Base-by-base conservation (phyloP, 257 asterid genomes). In the Fraxinus excelsior region DNA sequence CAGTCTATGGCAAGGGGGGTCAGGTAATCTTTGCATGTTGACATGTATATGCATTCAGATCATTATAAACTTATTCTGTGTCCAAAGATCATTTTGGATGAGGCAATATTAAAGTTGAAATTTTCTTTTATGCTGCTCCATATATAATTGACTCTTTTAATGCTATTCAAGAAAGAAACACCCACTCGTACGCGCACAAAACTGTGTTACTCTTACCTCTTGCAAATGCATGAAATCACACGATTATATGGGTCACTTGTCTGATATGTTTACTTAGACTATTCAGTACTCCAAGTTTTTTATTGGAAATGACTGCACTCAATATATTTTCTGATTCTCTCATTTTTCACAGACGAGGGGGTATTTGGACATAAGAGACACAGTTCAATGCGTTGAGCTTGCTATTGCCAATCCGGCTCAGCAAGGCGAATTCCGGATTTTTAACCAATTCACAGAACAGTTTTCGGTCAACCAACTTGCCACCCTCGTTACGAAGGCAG, bases 1-100 rank as follows among this genome's bases (percentile, higher is more conserved):
- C 98, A 0, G 94, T 95, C 74, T 95, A 95, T 49, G 99, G 99
- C 68, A 95, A 95, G 83, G 99, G 99, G 66, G 99, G 99, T 51
- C 98, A 95, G 99, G 99, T 95, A 89, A 38, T 67, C 5, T 34
- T 76, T 10, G 32, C 21, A 51, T 18, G n/a, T 5, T 51, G 23
- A 51, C 60, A 51, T 51, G n/a, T 51, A 23, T 51, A 18, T 51
- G 60, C 23, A 18, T 18, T 51, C 23, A 51, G 23, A 51, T 51
- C n/a, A 51, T 14, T 18, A 14, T 6, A 51, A 51, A 51, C 60
- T 16, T 28, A 26, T 7, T 42, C 4, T 44, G 7, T 2, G 13
- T 71, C 18, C 18, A 29, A 53, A 6, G 31, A 42, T 73, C 18
- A 14, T 12, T 35, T 67, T 70, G 2, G 34, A n/a, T 70, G 74